Base-by-base conservation (phyloP, 305 asterid genomes). In the Fraxinus sp. region DNA sequence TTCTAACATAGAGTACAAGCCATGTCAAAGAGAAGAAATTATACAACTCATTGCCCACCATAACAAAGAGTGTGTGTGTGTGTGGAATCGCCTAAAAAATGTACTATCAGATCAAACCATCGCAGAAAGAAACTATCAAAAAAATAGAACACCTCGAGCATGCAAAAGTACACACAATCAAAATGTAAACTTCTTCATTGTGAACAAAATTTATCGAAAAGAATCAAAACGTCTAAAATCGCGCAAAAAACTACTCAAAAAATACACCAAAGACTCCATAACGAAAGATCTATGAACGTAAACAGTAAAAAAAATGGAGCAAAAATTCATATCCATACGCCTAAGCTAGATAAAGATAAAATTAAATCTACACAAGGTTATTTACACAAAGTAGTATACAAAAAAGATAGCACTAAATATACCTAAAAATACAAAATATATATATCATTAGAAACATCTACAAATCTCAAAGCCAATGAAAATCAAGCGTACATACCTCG, bases 401-500 rank as follows among this genome's bases (percentile, higher is more conserved):
- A 52, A 59, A 20, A 4, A 20, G 13, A 59, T 4, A n/a, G 28
- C 6, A 57, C 26, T n/a, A 57, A 62, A 30, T 70, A 77, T 11
- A 36, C 68, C 66, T 33, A 28, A 83, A 79, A 24, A 2, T 7
- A 43, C 59, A 39, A 24, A 43, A 78, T 37, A 78, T 59, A 52
- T 20, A 64, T 3, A n/a, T n/a, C 37, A 37, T 14, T 72, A 4
- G 78, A 86, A 68, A 35, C 11, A 52, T 71, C 26, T 20, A 5
- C 14, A 70, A 59, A 78, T 39, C 49, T 35, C 39, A 72, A 59
- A 79, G 68, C 14, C 52, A 8, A 62, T n/a, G 80, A 74, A 30
- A 62, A 52, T 13, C 75, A 77, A 83, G 32, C 81, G 26, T 82
- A 87, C 91, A 87, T 26, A 80, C 79, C 16, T n/a, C 77, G 77